Evolutionary conservation across 2,329 filamentous ascomycete genomes (phyloP).

Genomic region (Venturia aucupariae): DNA sequence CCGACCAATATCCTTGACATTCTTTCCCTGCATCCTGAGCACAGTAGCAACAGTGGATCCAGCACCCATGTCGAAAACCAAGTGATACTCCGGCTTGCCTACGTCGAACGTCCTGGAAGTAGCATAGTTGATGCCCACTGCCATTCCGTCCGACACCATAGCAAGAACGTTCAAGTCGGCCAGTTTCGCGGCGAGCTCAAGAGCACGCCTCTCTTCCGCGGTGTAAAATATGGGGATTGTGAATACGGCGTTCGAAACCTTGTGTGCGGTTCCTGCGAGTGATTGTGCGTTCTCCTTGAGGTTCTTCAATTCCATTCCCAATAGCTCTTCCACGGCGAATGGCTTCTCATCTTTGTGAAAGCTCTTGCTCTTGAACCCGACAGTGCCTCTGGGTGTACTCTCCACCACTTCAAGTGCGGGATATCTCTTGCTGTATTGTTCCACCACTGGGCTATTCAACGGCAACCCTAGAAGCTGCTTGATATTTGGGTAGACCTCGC

Average conservation of each 20-base stretch:
- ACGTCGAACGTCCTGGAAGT: slow-evolving; percentile 83
- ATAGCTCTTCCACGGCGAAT: slow-evolving; percentile 78
- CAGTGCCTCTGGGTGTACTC: slow-evolving; percentile 50
- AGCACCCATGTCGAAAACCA: slow-evolving; percentile 97
- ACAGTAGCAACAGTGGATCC: slow-evolving; percentile 87
- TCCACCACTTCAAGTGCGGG: slow-evolving; percentile 65
- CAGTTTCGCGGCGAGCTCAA: slow-evolving; percentile 75
- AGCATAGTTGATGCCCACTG: slow-evolving; percentile 91
- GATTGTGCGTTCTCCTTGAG: slow-evolving; percentile 80
- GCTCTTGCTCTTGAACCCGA: slow-evolving; percentile 71
- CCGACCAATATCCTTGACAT: slow-evolving; percentile 82
- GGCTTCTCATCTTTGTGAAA: slow-evolving; percentile 56
- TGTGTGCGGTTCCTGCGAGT: slow-evolving; percentile 65
- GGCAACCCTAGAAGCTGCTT: slow-evolving; percentile 79
- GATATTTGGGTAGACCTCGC: slow-evolving; percentile 89
- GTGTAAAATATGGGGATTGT: slow-evolving; percentile 89
- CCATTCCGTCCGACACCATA: slow-evolving; percentile 79
- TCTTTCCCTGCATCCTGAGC: slow-evolving; percentile 78
- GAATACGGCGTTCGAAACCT: slow-evolving; percentile 73
- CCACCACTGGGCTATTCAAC: slow-evolving; percentile 20
- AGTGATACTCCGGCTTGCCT: slow-evolving; percentile 78
- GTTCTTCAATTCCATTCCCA: slow-evolving; percentile 94
- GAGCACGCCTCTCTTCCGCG: slow-evolving; percentile 75
- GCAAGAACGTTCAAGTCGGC: slow-evolving; percentile 80
- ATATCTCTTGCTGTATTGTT: slow-evolving; percentile 63